Base-by-base conservation (phyloP, 768 basidiomycete species). In the Russula olivacea region DNA sequence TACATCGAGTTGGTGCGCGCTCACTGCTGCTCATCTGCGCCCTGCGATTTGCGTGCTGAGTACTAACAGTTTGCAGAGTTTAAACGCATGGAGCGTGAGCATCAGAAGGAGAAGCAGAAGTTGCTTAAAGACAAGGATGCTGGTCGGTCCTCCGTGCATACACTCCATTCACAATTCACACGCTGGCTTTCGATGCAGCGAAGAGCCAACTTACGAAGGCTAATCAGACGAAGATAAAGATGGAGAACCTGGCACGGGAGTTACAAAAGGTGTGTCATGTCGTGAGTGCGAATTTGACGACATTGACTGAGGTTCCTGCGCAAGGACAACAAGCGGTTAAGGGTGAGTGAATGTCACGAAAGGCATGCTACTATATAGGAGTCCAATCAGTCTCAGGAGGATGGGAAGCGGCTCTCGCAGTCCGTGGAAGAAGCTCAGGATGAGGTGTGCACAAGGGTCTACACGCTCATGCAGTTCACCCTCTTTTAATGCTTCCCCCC, bases 21-120 rank as follows among this genome's bases (percentile, higher is more conserved):
- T 58, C 65, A 65, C 52, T 49, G 50, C 40, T 32, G n/a, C 47
- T 59, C 62, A 43, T 56, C 21, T 54, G 47, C 47, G 25, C 38
- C 47, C 21, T n/a, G 11, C n/a, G 23, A 17, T 30, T 30, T 40
- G n/a, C 47, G 48, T 51, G 21, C 57, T 48, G 60, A 64, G 55
- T 52, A 28, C 59, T 61, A 47, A 51, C 69, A 94, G 91, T 94
- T 93, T 74, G 89, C 91, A 69, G 91, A 93, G 74, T 77, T 91
- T 72, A 93, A 93, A 73, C 82, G 89, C 56, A 74, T 90, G 71
- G 92, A 94, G 74, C 83, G 92, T 66, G 91, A 93, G 71, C 88
- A 93, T 70, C 86, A 91, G 45, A 93, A 91, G 76, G 92, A 93
- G 79, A 93, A 90, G 74, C 91, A 93, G 77, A 93, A 93, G 71